Evolutionary conservation across 2,329 filamentous ascomycete species (phyloP).

Genomic region (Xylaria sp.): DNA sequence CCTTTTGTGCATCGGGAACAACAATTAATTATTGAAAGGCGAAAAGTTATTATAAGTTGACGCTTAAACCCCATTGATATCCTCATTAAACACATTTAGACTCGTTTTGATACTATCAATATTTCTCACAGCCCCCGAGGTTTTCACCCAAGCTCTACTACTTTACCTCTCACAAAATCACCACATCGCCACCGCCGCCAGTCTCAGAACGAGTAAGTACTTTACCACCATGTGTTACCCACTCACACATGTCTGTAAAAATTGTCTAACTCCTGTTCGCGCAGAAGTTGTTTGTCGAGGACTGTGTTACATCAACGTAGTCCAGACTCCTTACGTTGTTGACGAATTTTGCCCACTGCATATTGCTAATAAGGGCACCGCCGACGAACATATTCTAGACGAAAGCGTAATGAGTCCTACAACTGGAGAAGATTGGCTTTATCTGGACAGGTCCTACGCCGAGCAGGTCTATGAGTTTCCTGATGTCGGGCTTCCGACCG

Average conservation of each 20-base stretch:
- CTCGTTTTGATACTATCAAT: background rate
- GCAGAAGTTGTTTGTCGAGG: background rate
- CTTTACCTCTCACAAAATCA: background rate
- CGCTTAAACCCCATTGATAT: background rate
- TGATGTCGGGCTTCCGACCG: background rate
- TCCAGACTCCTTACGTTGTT: background rate
- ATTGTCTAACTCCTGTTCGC: background rate
- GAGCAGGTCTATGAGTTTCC: background rate
- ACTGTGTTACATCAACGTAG: background rate
- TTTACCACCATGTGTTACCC: slow-evolving; percentile 7
- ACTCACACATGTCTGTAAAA: background rate
- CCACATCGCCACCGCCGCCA: background rate
- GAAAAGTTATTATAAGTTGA: background rate
- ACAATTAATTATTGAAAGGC: background rate
- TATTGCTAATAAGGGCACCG: background rate
- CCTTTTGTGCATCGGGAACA: background rate
- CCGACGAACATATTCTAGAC: background rate
- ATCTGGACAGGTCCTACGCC: background rate
- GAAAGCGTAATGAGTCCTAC: background rate
- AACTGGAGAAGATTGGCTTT: background rate
- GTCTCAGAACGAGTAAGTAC: background rate
- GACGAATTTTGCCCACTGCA: slow-evolving; percentile 4
- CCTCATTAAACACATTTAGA: background rate
- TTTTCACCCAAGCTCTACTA: background rate
- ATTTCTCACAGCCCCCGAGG: background rate